Base-by-base conservation (phyloP, 1,139 yeast species). In the Yamadazyma sp. region DNA sequence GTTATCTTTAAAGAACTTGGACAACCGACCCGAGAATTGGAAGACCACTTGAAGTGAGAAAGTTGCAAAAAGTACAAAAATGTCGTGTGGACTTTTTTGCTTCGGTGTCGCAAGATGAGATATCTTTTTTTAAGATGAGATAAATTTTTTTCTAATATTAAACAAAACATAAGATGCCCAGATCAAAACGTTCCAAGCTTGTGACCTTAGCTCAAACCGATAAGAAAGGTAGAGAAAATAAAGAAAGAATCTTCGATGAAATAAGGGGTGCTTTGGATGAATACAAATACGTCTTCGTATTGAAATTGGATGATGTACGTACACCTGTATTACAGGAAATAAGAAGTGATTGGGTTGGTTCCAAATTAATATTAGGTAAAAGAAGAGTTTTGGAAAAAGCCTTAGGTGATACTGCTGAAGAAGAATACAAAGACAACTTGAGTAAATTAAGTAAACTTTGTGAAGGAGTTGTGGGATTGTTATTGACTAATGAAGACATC, bases 181-280 rank as follows among this genome's bases (percentile, higher is more conserved):
- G 95, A 79, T 88, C 96, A 33, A 89, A 81, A 67, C 89, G 97
- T 79, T 82, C 95, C 49, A 87, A 83, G 77, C 81, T 87, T 55
- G 95, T 92, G 46, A 87, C 98, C n/a, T 75, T 92, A 54, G 92
- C 98, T 28, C 92, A 91, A 62, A 91, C 98, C 46, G 97, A 89
- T 50, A 92, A 89, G 66, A 92, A 92, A 64, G 96, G 96, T 40
- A 83, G 83, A 52, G 97, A 88, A 54, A 91, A 89, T 64, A 92
- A 92, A 63, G 92, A 82, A 54, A 77, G 92, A 58, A 82, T 91
- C 53, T 92, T 89, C 50, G 96, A 89, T 57, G 96, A 89, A 50
- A 84, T 92, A 41, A 82, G 96, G 66, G 76, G 77, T 47, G 82
- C 86, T 17, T 76, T 92, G 45, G 98, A 92, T 55, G 73, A 77